Base-by-base conservation (phyloP, 495 filamentous ascomycete genomes). In the Penicillium lividum region DNA sequence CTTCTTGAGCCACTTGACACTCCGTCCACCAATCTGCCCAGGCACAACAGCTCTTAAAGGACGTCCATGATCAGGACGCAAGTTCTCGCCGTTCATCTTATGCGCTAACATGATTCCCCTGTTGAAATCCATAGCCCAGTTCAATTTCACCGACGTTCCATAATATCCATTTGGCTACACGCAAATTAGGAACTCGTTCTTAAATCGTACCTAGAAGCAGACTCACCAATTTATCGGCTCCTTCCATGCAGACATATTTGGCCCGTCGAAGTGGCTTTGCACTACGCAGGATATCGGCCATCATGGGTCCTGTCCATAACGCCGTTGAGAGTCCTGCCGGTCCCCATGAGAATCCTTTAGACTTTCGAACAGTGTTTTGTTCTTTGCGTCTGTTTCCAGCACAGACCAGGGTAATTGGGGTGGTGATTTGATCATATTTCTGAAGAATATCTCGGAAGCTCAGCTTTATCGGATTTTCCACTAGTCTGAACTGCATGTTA, bases 291-390 rank as follows among this genome's bases (percentile, higher is more conserved):
- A 98, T 68, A 53, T 96, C 90, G 0, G 80, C 77, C 67, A 98
- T 85, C 42, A 86, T 68, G 0, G 93, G 89, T 6, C 93, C 93
- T 0, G 93, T 98, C 79, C 90, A 98, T 1, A 98, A 75, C 0
- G 92, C 89, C 0, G 93, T 98, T 0, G 92, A 97, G 5, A 97
- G 68, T 27, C 92, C 93, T 7, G 91, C 92, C 0, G 93, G 81
- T 40, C 93, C 93, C 93, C 93, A 98, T 52, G 92, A 96, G 75
- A 98, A 98, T 0, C 93, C 93, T 66, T 97, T 96, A 3, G 90
- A 89, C 69, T 98, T 98, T 29, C 92, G 80, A 3, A 96, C 90
- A 31, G 87, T 78, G 59, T 98, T 98, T 65, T 98, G 93, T 69
- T 98, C 93, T 73, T 98, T 98, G 25, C 93, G 82, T 57, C 93